Evolutionary conservation across 768 basidiomycete genomes (phyloP), one percentile per base, ranked within the genome.

Genomic region (Lactifluus piperatus): DNA sequence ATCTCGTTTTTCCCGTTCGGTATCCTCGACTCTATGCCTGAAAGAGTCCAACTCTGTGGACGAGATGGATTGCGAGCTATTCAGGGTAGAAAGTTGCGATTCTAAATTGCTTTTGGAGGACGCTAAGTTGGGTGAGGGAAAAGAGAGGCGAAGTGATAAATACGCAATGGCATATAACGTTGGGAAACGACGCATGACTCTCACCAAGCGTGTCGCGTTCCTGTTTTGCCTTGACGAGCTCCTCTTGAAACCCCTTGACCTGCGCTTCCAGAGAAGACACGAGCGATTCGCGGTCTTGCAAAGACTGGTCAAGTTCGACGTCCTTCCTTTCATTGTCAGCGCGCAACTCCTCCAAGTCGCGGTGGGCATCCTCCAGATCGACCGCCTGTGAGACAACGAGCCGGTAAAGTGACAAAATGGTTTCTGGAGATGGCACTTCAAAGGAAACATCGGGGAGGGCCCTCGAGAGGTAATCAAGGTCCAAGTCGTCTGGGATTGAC

Each of bases 1-100:
- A 62, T 94, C 91, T 34, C 92, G 83, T 72, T 97, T 97, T 76
- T 97, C 94, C 54, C 88, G 79, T 63, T 97, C 91, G 1, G 80
- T 79, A 60, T 91, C 88, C 22, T 91, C 84, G 4, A 87, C 72
- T 39, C 82, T 81, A 56, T 72, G 78, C 63, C 78, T 82, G 37
- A 90, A 68, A 6, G 73, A 69, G 36, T 83, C 83, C 8, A 82
- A 69, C 68, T 86, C 86, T 1, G 76, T 72, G 4, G 83, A 82
- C 2, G 88, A 85, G 0, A 82, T 76, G 11, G 81, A 76, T 45
- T 86, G 81, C 0, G 85, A 81, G 37, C 67, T 80, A 11, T 80
- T 79, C 5, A 90, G 71, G 0, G 78, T 69, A 5, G 80, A 68
- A 59, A 93, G 66, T 67, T 86, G 79, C 30, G 76, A 68, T 70